phyloP scores from a whole-genome alignment of 106 monocot genomes.

The Dioscorea dumetorum region DNA sequence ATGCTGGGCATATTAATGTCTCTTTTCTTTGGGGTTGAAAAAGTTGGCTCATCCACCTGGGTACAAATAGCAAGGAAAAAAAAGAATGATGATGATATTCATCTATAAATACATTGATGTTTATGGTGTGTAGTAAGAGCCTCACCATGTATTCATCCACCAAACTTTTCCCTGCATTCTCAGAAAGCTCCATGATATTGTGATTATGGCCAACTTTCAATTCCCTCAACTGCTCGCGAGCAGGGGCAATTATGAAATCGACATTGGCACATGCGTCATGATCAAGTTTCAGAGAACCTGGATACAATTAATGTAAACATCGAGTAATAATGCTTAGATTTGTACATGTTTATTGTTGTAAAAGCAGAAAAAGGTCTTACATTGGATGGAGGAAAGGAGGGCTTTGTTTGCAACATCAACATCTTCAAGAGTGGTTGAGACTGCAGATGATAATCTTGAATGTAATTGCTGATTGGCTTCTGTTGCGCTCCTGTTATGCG shows the following conservation, averaged over 20 bases:
- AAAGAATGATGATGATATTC: too few species aligned
- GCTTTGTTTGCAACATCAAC: slow-evolving; percentile 47
- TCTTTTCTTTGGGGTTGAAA: slow-evolving; percentile 65
- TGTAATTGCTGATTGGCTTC: slow-evolving; percentile 59
- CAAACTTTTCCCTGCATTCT: slow-evolving; percentile 60
- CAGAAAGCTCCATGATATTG: slow-evolving; percentile 61
- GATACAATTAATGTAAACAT: too few species aligned
- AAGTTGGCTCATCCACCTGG: slow-evolving; percentile 90
- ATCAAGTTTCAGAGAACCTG: slow-evolving; percentile 83
- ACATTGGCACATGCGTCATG: slow-evolving; percentile 67
- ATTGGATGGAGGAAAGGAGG: slow-evolving; percentile 61
- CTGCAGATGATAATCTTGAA: slow-evolving; percentile 54
- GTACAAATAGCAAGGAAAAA: too few species aligned
- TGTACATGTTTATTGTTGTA: background rate
- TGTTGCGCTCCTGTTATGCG: slow-evolving; percentile 36
- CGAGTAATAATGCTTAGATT: too few species aligned
- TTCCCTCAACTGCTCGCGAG: slow-evolving; percentile 42
- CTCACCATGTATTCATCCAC: slow-evolving; percentile 87
- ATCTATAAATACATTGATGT: too few species aligned
- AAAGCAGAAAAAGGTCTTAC: slow-evolving; percentile 30
- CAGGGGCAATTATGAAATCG: slow-evolving; percentile 44
- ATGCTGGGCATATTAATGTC: slow-evolving; percentile 52
- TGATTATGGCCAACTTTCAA: slow-evolving; percentile 67
- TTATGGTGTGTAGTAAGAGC: background rate
- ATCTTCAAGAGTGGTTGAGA: slow-evolving; percentile 50